Conservation (phyloP, 1,139 yeast species). For the Hyphopichia pseudoburtonii region DNA sequence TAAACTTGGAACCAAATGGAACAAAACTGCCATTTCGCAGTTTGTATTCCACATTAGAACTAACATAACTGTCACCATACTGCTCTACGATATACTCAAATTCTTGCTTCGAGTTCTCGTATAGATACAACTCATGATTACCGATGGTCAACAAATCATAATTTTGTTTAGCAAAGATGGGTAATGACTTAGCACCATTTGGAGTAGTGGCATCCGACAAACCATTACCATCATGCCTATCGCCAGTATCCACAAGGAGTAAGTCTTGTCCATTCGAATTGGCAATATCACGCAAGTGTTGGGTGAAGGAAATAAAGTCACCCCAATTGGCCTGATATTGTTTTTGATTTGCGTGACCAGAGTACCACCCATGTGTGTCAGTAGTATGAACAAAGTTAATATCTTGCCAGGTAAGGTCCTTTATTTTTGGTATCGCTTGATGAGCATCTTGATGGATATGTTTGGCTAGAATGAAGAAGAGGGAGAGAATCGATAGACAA, state of each 20-base stretch:
- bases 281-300: conserved; percentile 48
- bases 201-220: conserved; percentile 74
- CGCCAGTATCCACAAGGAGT: conserved; percentile 83
- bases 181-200: conserved; percentile 63
- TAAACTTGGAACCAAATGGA: conserved; percentile 67
- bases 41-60: conserved; percentile 76
- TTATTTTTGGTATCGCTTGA: conserved; percentile 13
- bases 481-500: no score
- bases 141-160: conserved; percentile 86
- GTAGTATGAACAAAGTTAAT: conserved; percentile 88
- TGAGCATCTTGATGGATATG: no score
- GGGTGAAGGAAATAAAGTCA: conserved; percentile 72
- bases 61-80: conserved; percentile 67
- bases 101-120: conserved; percentile 66
- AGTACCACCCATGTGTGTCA: conserved; percentile 94
- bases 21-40: conserved; percentile 49
- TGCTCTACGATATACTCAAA: conserved; percentile 55
- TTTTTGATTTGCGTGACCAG: conserved; percentile 79
- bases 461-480: no score
- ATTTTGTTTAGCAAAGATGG: conserved; percentile 63
- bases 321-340: conserved; percentile 91
- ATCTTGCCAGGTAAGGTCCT: conserved; percentile 64
- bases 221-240: conserved; percentile 94
- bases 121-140: conserved; percentile 86
- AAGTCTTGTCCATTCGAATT: conserved; percentile 56